Evolutionary conservation across 2,329 filamentous ascomycete species (phyloP).

Genomic region (Immersiporthe knoxdaviesiana): DNA sequence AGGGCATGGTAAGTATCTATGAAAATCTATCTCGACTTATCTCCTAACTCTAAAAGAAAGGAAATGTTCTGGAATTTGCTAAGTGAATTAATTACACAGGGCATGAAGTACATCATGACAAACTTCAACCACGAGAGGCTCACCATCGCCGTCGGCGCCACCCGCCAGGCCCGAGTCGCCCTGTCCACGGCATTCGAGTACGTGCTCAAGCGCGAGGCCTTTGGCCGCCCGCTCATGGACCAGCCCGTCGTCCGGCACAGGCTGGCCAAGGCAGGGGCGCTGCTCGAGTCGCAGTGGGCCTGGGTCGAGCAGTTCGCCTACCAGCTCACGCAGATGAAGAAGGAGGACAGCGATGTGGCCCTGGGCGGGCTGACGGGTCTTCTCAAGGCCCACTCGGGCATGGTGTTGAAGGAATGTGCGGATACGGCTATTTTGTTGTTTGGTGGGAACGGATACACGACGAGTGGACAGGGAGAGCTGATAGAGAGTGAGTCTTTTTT

Average conservation of each 20-base stretch:
- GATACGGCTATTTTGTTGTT: conserved; percentile 71
- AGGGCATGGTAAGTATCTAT: conserved; percentile 50
- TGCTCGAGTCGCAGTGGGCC: conserved; percentile 71
- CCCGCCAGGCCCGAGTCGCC: conserved; percentile 56
- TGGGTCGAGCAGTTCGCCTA: conserved; percentile 75
- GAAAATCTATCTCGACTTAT: too few relatives aligned
- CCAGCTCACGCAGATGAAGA: conserved; percentile 66
- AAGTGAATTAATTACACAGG: conserved; percentile 39
- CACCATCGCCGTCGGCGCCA: conserved; percentile 66
- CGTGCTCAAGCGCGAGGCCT: conserved; percentile 44
- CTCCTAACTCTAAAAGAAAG: too few relatives aligned
- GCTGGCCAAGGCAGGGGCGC: conserved; percentile 70
- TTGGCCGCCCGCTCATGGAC: conserved; percentile 62
- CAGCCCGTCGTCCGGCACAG: conserved; percentile 75
- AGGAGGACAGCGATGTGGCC: conserved; percentile 62
- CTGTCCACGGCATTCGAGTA: conserved; percentile 44
- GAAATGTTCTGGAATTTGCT: too few relatives aligned
- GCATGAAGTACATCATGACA: conserved; percentile 76
- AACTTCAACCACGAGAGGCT: conserved; percentile 82
- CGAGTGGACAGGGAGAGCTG: conserved; percentile 70
- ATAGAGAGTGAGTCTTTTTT: conserved; percentile 61
- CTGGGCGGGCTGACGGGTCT: conserved; percentile 74
- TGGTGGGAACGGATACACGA: conserved; percentile 74
- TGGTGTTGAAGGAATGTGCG: conserved; percentile 73
- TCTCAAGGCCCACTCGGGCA: conserved; percentile 72